A percentile compares a stretch with the other conserved stretches of the same genome.
phyloP scores from a whole-genome alignment of 345 rosid species.

The Eucalyptus viminalis region DNA sequence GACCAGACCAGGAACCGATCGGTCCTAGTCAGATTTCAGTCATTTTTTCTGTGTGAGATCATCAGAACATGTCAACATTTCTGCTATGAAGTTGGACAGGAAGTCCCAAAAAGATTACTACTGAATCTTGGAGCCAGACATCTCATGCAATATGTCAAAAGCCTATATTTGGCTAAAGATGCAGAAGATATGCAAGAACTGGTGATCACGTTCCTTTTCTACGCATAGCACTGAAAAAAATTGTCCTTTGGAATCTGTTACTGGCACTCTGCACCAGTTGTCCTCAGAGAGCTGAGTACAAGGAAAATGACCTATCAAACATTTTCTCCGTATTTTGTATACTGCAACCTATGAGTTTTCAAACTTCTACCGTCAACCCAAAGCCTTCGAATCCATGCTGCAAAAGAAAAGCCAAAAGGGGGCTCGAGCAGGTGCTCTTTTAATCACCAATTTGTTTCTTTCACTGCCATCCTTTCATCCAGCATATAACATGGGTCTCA shows the following conservation, averaged over 20 bases:
- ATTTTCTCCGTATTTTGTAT: background rate
- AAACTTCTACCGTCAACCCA: background rate
- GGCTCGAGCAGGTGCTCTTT: background rate
- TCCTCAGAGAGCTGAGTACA: background rate
- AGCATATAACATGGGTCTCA: background rate
- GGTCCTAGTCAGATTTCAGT: background rate
- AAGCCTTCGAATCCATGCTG: background rate
- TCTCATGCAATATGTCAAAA: background rate
- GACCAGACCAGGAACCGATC: no score
- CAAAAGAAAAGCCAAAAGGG: background rate
- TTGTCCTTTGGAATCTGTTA: background rate
- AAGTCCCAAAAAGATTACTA: background rate
- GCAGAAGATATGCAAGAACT: background rate
- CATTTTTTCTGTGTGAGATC: background rate
- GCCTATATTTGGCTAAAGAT: background rate
- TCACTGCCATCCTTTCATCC: background rate
- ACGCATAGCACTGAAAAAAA: background rate
- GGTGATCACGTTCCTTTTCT: background rate
- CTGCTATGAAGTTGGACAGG: background rate
- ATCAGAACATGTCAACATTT: background rate
- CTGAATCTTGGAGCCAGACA: background rate
- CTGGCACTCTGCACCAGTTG: background rate
- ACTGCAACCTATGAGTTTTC: background rate
- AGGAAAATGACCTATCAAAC: background rate
- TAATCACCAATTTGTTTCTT: background rate